Conservation (phyloP, 352 stramenopile species). For the Hyphochytrium catenoides region DNA sequence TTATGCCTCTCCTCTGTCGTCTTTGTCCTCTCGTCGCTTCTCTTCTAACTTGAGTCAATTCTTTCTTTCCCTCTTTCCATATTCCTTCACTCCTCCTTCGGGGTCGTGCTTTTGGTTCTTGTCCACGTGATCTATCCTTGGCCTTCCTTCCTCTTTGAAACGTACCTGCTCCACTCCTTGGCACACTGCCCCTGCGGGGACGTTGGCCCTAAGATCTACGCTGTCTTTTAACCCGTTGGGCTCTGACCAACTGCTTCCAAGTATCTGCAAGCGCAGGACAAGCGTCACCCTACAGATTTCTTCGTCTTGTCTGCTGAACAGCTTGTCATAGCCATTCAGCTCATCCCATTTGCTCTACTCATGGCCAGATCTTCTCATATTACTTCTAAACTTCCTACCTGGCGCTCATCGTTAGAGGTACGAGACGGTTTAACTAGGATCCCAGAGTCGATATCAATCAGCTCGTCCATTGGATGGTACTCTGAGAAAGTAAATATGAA, state of each 20-base stretch:
- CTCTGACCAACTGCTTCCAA: constrained; percentile 3
- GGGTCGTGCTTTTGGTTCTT: constrained; percentile 17
- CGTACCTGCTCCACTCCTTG: too few species aligned
- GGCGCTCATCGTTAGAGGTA: constrained; percentile 3
- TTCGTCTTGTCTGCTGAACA: constrained; percentile 2
- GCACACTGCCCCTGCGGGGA: too few species aligned
- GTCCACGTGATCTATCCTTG: constrained; percentile 1
- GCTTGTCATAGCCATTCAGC: constrained; percentile 3
- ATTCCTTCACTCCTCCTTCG: too few species aligned
- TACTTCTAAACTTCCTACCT: not conserved
- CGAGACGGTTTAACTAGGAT: constrained; percentile 18
- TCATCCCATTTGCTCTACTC: constrained; percentile 3
- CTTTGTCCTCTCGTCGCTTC: constrained; percentile 14
- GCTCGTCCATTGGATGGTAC: constrained; percentile 25
- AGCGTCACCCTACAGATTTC: constrained; percentile 5
- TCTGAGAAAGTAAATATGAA: too few species aligned
- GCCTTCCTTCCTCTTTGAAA: not conserved
- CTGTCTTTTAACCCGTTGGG: too few species aligned
- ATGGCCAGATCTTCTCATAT: constrained; percentile 2
- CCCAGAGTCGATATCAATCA: constrained; percentile 18
- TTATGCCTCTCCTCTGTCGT: constrained; percentile 18
- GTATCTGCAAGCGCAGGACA: too few species aligned
- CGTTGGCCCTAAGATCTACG: too few species aligned
- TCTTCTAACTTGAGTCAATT: constrained; percentile 12
- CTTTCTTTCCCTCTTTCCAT: too few species aligned